phyloP scores from a whole-genome alignment of 2,329 filamentous ascomycete species.

The Pezicula rhizophila region DNA sequence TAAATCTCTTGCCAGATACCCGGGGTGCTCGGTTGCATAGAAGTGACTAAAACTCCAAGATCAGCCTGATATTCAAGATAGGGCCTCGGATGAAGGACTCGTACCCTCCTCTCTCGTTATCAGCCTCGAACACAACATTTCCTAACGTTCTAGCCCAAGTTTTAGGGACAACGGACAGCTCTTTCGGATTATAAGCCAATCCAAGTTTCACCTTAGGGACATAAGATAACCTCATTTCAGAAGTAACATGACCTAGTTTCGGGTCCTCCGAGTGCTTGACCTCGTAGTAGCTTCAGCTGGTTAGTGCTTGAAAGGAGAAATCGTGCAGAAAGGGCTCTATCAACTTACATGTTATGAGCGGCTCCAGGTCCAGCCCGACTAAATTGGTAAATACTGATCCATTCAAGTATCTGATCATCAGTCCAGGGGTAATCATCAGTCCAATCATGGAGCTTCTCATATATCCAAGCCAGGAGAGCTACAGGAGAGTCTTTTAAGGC shows the following conservation, averaged over 20 bases:
- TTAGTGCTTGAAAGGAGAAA: too few relatives aligned
- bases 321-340: too few relatives aligned
- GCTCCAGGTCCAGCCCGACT: conserved; percentile 63
- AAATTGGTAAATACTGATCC: conserved; percentile 70
- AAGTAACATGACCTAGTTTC: conserved; percentile 12
- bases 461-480: conserved; percentile 69
- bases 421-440: conserved; percentile 67
- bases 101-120: conserved; percentile 10
- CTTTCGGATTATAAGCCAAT: conserved; percentile 54
- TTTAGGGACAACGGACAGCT: conserved; percentile 47
- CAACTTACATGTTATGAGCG: conserved; percentile 46
- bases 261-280: conserved; percentile 33
- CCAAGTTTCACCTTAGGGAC: conserved; percentile 33
- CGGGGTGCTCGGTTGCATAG: conserved; percentile 52
- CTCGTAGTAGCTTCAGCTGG: conserved; percentile 55
- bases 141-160: conserved; percentile 55
- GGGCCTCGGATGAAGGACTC: too few relatives aligned
- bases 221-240: conserved; percentile 22
- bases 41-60: conserved; percentile 44
- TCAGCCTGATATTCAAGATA: too few relatives aligned
- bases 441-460: conserved; percentile 77
- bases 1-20: conserved; percentile 46
- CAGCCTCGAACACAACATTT: conserved; percentile 49
- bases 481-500: conserved; percentile 64
- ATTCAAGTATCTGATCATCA: conserved; percentile 70